Conservation (phyloP, 208 protist genomes). For the Trypanosomatidae sp. region DNA sequence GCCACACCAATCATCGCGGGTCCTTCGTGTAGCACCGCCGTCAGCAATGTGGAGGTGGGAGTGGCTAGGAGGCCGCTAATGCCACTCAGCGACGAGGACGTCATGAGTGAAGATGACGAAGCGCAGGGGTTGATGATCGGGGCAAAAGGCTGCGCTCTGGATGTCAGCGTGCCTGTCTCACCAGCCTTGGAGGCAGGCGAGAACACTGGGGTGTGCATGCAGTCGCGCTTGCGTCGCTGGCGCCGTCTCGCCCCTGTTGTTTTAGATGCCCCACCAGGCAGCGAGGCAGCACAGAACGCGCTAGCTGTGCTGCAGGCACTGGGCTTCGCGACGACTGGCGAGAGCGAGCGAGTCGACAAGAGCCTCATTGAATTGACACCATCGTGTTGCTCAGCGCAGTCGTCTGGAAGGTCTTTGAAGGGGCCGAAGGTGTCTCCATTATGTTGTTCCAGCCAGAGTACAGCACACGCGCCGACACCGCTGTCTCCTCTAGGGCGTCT, state of each 20-base stretch:
- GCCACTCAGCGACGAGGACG: constrained; percentile 5
- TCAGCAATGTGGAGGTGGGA: not conserved
- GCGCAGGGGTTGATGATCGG: not conserved
- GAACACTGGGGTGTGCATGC: not conserved
- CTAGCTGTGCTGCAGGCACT: constrained; percentile 14
- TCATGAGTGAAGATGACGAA: not conserved
- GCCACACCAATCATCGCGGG: not conserved
- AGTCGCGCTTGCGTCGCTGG: constrained; percentile 10
- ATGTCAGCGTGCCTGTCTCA: not conserved
- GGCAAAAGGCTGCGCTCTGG: not conserved
- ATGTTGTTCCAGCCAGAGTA: not conserved
- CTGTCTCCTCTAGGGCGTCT: constrained; percentile 12
- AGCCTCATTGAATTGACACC: not conserved
- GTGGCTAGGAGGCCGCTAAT: not conserved
- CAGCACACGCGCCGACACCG: not conserved
- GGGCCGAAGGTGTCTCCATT: not conserved
- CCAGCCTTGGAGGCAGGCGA: not conserved
- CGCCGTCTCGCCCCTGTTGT: constrained; percentile 12
- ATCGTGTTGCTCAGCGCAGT: not conserved
- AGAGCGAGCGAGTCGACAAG: not conserved
- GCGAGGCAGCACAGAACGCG: constrained; percentile 5
- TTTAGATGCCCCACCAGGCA: constrained; percentile 17
- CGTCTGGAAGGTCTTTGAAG: not conserved
- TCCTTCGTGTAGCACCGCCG: not conserved
- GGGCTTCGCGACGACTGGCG: not conserved